phyloP scores from a whole-genome alignment of 169 alveolate species.

The Plasmodium billcollinsi region DNA sequence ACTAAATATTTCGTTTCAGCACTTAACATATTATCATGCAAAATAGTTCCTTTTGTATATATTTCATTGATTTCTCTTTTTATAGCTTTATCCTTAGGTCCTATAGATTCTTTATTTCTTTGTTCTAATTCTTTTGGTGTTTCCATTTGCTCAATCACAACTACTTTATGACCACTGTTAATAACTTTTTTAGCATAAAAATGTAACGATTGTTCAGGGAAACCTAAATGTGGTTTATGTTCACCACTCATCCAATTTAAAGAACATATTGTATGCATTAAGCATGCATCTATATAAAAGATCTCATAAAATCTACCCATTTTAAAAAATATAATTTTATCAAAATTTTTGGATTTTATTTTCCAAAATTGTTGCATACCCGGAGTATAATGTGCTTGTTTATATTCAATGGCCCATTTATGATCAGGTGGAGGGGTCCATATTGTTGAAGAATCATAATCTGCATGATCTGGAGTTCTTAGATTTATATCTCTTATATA shows the following conservation, averaged over 20 bases:
- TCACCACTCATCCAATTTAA: constrained; percentile 99
- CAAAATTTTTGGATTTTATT: constrained; percentile 95
- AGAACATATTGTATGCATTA: constrained; percentile 94
- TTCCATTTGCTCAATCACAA: constrained; percentile 99
- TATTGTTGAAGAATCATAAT: constrained; percentile 94
- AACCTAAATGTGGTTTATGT: constrained; percentile 98
- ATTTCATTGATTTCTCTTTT: constrained; percentile 94
- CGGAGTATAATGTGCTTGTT: constrained; percentile 94
- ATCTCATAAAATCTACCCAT: constrained; percentile 96
- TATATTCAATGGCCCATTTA: constrained; percentile 87
- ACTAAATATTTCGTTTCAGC: constrained; percentile 83
- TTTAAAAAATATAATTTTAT: constrained; percentile 97
- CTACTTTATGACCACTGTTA: constrained; percentile 95
- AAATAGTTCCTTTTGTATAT: constrained; percentile 95
- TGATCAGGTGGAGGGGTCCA: constrained; percentile 94
- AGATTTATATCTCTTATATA: constrained; percentile 91
- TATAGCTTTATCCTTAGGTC: constrained; percentile 91
- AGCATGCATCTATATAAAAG: constrained; percentile 96
- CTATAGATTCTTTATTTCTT: constrained; percentile 82
- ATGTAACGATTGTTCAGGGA: constrained; percentile 98
- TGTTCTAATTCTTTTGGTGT: constrained; percentile 96
- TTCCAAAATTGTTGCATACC: constrained; percentile 99
- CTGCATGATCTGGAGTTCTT: constrained; percentile 89
- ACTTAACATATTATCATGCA: constrained; percentile 87
- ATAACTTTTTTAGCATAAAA: constrained; percentile 94